These are phyloP conservation scores for Aspergillus chevalieri DNA, from an alignment of 2,329 filamentous ascomycete genomes.

Conservation along the genomic window DNA sequence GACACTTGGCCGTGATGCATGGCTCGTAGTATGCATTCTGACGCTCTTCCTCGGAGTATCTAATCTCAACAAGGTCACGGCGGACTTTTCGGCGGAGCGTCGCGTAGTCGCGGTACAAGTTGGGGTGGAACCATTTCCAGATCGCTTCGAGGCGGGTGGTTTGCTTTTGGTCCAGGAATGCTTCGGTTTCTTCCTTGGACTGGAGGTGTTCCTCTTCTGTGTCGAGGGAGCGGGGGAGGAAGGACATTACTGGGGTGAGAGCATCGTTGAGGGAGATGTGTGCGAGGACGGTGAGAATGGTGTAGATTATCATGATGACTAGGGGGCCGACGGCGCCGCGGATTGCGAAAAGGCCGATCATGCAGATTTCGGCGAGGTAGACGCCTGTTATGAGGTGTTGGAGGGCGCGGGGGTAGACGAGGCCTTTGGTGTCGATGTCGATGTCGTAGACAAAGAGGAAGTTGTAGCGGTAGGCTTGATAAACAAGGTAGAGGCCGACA, in stretches of 20 bases:
- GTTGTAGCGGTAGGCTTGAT: conserved; percentile 85
- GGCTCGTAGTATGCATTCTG: conserved; percentile 69
- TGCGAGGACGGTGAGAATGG: conserved; percentile 68
- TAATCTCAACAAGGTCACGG: conserved; percentile 47
- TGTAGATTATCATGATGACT: conserved; percentile 68
- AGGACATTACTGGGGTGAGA: conserved; percentile 47
- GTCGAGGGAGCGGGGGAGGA: conserved; percentile 64
- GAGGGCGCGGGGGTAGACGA: conserved; percentile 78
- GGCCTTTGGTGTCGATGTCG: conserved; percentile 76
- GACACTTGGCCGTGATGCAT: conserved; percentile 55
- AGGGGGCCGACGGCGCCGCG: conserved; percentile 59
- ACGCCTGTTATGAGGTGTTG: conserved; percentile 78
- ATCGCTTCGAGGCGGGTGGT: conserved; percentile 17
- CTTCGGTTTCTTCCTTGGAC: conserved; percentile 27
- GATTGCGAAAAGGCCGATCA: conserved; percentile 78
- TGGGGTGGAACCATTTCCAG: conserved; percentile 57
- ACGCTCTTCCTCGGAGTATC: conserved; percentile 58
- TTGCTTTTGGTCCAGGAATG: conserved; percentile 14
- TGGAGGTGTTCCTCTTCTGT: conserved; percentile 47
- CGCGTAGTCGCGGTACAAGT: conserved; percentile 69
- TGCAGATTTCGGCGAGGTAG: conserved; percentile 75
- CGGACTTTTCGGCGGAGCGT: conserved; percentile 65
- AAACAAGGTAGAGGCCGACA: conserved; percentile 71
- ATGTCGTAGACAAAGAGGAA: conserved; percentile 79
- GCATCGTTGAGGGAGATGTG: conserved; percentile 54